A percentile compares a stretch with the other conserved stretches of the same genome.
Conservation (phyloP, 2,329 filamentous ascomycete species). For the Fusarium musae region DNA sequence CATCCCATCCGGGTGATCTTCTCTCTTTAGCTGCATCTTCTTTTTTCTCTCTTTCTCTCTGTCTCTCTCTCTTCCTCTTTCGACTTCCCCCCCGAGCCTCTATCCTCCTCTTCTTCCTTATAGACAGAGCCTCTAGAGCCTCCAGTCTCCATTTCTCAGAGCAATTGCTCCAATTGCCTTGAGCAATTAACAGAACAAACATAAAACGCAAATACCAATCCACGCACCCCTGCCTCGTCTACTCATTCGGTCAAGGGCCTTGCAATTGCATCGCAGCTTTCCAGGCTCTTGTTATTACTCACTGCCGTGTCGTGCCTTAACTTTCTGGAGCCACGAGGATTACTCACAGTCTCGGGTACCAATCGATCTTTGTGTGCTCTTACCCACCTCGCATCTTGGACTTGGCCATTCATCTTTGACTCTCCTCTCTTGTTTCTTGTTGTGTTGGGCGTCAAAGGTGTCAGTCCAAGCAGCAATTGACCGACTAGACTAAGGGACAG, state of each 20-base stretch:
- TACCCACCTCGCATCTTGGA: conserved; percentile 19
- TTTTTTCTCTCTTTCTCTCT: conserved; percentile 6
- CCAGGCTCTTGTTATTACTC: conserved; percentile 6
- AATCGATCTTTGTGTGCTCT: conserved; percentile 26
- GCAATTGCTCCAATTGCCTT: conserved; percentile 34
- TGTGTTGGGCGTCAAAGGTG: conserved; percentile 33
- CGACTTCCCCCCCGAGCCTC: conserved; percentile 3
- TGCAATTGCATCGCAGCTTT: conserved; percentile 10
- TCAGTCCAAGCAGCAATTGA: conserved; percentile 25
- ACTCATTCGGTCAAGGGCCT: not conserved
- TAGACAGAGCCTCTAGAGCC: conserved; percentile 30
- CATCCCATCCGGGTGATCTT: conserved; percentile 17
- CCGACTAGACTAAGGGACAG: conserved; percentile 33
- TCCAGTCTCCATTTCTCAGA: conserved; percentile 11
- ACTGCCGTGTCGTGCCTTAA: not conserved
- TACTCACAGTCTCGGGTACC: conserved; percentile 20
- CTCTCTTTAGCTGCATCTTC: conserved; percentile 25
- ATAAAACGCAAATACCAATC: not conserved
- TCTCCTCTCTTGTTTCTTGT: conserved; percentile 1
- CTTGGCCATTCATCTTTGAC: not conserved
- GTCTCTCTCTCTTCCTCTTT: conserved; percentile 19
- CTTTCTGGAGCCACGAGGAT: conserved; percentile 8
- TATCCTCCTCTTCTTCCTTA: conserved; percentile 5
- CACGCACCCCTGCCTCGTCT: conserved; percentile 6
- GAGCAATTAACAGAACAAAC: conserved; percentile 3